Evolutionary conservation across 352 stramenopile genomes (phyloP).

Genomic region (Phytophthora foliorum): DNA sequence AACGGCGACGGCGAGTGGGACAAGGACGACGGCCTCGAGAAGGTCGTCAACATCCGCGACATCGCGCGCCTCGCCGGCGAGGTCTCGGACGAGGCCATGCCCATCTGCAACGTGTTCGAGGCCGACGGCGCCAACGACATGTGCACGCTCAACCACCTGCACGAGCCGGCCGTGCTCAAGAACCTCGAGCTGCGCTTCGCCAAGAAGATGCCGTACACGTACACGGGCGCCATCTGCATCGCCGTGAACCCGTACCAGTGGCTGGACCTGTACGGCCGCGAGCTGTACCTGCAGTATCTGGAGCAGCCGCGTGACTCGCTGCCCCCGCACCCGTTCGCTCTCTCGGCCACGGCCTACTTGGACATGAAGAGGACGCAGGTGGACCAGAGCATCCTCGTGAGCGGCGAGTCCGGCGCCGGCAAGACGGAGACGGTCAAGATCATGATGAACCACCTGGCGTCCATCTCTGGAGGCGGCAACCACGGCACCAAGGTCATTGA

Average conservation of each 20-base stretch:
- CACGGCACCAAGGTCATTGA: conserved; percentile 81
- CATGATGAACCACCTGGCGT: conserved; percentile 88
- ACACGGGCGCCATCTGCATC: conserved; percentile 85
- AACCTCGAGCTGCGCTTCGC: conserved; percentile 80
- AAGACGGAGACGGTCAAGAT: conserved; percentile 98
- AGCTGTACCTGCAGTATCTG: conserved; percentile 77
- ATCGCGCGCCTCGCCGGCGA: conserved; percentile 77
- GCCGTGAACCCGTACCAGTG: conserved; percentile 87
- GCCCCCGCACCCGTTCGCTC: conserved; percentile 73
- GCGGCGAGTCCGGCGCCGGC: conserved; percentile 88
- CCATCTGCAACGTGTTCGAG: conserved; percentile 86
- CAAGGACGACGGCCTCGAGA: conserved; percentile 67
- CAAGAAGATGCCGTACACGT: conserved; percentile 82
- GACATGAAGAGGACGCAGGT: conserved; percentile 80
- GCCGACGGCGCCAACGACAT: conserved; percentile 78
- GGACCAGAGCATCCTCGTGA: conserved; percentile 92
- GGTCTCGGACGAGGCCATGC: conserved; percentile 81
- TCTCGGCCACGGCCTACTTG: conserved; percentile 73
- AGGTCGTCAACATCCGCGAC: conserved; percentile 70
- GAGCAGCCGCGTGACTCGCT: conserved; percentile 63
- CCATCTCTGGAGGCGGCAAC: conserved; percentile 73
- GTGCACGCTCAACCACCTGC: conserved; percentile 83
- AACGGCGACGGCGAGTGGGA: conserved; percentile 65
- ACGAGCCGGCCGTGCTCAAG: conserved; percentile 81
- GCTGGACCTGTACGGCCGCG: conserved; percentile 77